Percentiles rank a stretch among this genome's conserved stretches.
Evolutionary conservation across 169 alveolate genomes (phyloP).

Genomic region (Cryptosporidium xiaoi): DNA sequence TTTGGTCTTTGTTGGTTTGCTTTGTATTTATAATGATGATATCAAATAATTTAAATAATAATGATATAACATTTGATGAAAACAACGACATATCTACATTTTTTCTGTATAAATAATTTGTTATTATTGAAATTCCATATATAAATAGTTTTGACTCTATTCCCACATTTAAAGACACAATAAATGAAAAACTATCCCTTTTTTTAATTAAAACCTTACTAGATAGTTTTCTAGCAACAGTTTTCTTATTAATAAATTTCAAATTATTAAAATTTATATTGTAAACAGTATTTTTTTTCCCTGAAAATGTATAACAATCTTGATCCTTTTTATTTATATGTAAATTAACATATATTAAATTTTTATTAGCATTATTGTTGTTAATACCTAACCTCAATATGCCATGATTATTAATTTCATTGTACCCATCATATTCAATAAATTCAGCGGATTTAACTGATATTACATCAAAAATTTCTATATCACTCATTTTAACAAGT

Average conservation of each 20-base stretch:
- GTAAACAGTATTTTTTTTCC: too few relatives aligned
- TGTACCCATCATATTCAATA: neutral
- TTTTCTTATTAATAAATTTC: neutral
- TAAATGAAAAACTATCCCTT: neutral
- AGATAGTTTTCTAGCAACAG: neutral
- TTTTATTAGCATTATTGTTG: too few relatives aligned
- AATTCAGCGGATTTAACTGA: neutral
- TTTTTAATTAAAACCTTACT: neutral
- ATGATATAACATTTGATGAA: neutral
- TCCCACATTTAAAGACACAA: neutral
- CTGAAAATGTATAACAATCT: too few relatives aligned
- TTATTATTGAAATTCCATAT: conserved; percentile 14
- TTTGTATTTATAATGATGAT: neutral
- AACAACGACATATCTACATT: conserved; percentile 1
- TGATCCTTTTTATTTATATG: too few relatives aligned
- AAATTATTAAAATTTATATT: neutral
- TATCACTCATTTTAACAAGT: neutral
- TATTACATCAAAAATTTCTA: neutral
- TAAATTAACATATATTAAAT: too few relatives aligned
- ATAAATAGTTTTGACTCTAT: conserved; percentile 11
- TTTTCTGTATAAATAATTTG: conserved; percentile 22
- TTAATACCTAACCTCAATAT: too few relatives aligned
- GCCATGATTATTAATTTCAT: too few relatives aligned
- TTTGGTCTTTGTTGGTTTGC: neutral
- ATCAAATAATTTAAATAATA: conserved; percentile 28